Evolutionary conservation across 2,329 filamentous ascomycete species (phyloP).

Genomic region (Hysterium pulicare): DNA sequence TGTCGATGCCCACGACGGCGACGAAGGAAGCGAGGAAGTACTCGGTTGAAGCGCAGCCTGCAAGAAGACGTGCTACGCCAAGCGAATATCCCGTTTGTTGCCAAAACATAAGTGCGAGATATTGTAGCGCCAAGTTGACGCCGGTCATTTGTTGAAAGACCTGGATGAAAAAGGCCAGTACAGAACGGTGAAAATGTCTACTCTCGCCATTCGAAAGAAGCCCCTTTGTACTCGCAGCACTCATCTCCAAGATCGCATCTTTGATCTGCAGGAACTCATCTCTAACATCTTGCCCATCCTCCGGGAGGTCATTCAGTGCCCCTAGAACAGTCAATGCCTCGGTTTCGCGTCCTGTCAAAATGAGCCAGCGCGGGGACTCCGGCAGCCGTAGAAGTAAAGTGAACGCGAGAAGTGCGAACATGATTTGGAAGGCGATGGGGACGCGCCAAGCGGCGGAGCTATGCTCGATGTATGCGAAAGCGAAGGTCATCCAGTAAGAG

Average conservation of each 20-base stretch:
- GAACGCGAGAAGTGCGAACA: constrained; percentile 53
- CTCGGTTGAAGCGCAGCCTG: constrained; percentile 42
- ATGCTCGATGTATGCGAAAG: constrained; percentile 44
- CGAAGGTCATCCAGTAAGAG: constrained; percentile 54
- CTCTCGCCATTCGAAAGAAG: constrained; percentile 35
- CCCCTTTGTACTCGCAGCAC: constrained; percentile 20
- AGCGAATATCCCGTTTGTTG: constrained; percentile 38
- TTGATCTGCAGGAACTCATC: constrained; percentile 45
- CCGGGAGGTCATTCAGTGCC: constrained; percentile 27
- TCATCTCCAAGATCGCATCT: constrained; percentile 31
- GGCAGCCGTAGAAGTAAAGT: constrained; percentile 49
- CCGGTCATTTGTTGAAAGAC: constrained; percentile 50
- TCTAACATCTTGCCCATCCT: constrained; percentile 22
- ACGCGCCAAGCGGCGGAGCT: constrained; percentile 48
- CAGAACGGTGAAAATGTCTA: constrained; percentile 43
- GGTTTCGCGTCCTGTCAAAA: constrained; percentile 54
- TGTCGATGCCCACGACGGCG: constrained; percentile 40
- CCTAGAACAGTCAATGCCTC: constrained; percentile 30
- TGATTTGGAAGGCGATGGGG: constrained; percentile 56
- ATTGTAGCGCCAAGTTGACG: constrained; percentile 42
- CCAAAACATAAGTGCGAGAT: constrained; percentile 42
- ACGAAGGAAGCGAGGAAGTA: constrained; percentile 43
- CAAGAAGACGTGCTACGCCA: constrained; percentile 33
- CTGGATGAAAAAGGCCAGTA: constrained; percentile 32
- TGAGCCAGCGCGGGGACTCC: constrained; percentile 58